Evolutionary conservation across 2,329 filamentous ascomycete genomes (phyloP).

Genomic region (Phialophora expanda): DNA sequence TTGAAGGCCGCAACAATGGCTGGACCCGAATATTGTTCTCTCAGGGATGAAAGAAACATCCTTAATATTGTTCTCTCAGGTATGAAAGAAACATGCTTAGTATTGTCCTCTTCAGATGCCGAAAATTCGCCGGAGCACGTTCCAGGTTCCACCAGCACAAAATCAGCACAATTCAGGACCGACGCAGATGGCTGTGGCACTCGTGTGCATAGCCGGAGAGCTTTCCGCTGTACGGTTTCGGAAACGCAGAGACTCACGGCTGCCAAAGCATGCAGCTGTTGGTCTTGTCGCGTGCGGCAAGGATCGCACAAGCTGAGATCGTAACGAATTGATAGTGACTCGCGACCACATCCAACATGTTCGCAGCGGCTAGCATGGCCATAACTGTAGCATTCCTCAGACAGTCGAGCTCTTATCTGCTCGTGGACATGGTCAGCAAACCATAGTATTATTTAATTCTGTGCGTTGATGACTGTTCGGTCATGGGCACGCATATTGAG

Average conservation of each 20-base stretch:
- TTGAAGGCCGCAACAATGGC: not conserved
- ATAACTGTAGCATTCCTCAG: no score
- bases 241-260: not conserved
- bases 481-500: not conserved
- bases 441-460: not conserved
- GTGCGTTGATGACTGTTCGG: not conserved
- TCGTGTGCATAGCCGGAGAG: no score
- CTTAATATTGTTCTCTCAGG: slow-evolving; percentile 5
- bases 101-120: slow-evolving; percentile 13
- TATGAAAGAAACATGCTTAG: slow-evolving; percentile 2
- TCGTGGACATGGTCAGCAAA: no score
- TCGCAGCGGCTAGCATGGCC: no score
- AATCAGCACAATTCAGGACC: not conserved
- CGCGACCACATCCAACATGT: no score
- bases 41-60: not conserved
- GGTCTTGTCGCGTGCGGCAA: no score
- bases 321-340: not conserved
- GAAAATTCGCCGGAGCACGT: slow-evolving; percentile 1
- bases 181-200: not conserved
- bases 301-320: no score
- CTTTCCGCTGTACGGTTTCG: not conserved
- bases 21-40: not conserved
- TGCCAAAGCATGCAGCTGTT: not conserved
- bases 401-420: no score
- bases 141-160: not conserved